Evolutionary conservation across 176 grass and related monocot genomes (phyloP).

Genomic region (Echinochloa phyllopogon): DNA sequence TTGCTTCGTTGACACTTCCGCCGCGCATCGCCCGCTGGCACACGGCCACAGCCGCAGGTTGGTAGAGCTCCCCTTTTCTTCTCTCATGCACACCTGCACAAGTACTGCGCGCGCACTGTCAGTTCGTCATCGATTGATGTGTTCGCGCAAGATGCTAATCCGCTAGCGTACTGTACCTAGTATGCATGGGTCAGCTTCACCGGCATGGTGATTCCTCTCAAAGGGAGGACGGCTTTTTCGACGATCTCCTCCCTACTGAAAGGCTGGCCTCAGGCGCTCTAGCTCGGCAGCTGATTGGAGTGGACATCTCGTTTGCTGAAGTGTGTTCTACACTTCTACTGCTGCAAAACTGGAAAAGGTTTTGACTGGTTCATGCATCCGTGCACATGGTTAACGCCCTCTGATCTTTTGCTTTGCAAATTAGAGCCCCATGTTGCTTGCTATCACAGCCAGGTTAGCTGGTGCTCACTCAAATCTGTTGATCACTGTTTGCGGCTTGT

Average conservation of each 20-base stretch:
- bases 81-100: neutral
- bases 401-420: neutral
- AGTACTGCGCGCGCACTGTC: conserved; percentile 21
- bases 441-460: conserved; percentile 13
- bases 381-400: conserved; percentile 7
- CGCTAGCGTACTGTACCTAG: conserved; percentile 6
- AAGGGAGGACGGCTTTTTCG: conserved; percentile 40
- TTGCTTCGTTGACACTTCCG: conserved; percentile 29
- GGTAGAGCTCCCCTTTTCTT: neutral
- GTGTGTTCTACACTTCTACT: neutral
- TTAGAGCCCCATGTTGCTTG: neutral
- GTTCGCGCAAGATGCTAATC: conserved; percentile 4
- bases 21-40: neutral
- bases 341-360: neutral
- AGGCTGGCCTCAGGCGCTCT: neutral
- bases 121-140: conserved; percentile 14
- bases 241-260: conserved; percentile 16
- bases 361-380: conserved; percentile 2
- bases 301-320: neutral
- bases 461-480: neutral
- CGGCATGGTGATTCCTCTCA: conserved; percentile 18
- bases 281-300: conserved; percentile 34
- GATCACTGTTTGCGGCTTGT: neutral
- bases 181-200: conserved; percentile 37
- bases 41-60: neutral